phyloP scores from a whole-genome alignment of 2,329 filamentous ascomycete genomes.

The Pseudocercospora macadamiae region DNA sequence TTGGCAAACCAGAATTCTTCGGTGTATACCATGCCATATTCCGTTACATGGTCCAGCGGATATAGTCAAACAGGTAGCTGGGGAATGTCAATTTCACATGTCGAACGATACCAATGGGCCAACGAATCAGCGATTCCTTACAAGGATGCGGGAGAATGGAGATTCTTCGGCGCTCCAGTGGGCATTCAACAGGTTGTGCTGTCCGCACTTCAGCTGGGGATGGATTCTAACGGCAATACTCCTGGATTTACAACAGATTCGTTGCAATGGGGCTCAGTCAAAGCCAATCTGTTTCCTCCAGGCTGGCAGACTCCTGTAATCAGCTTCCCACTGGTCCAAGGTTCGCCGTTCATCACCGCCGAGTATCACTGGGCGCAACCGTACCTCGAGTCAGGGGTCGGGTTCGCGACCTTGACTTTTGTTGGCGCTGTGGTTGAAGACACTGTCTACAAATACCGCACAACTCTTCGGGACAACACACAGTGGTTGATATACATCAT shows the following conservation, averaged over 20 bases:
- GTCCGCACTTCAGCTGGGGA: conserved; percentile 71
- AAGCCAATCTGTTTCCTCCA: conserved; percentile 67
- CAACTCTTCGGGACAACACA: conserved; percentile 70
- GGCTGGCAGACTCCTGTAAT: conserved; percentile 59
- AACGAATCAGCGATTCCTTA: conserved; percentile 34
- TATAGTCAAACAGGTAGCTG: conserved; percentile 65
- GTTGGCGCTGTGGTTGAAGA: conserved; percentile 58
- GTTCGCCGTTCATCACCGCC: conserved; percentile 84
- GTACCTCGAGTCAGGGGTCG: conserved; percentile 72
- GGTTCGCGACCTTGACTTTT: conserved; percentile 67
- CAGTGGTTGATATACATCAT: conserved; percentile 80
- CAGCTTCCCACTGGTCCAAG: conserved; percentile 82
- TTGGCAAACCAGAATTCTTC: conserved; percentile 70
- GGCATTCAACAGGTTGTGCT: conserved; percentile 80
- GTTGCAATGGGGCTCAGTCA: conserved; percentile 60
- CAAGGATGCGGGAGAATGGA: conserved; percentile 53
- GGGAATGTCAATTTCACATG: conserved; percentile 77
- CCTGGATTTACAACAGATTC: conserved; percentile 54
- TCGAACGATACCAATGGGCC: conserved; percentile 66
- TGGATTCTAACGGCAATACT: conserved; percentile 43
- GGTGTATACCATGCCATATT: conserved; percentile 70
- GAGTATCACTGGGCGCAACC: conserved; percentile 71
- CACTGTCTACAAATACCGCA: conserved; percentile 74
- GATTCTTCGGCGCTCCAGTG: conserved; percentile 78
- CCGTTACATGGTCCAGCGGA: conserved; percentile 42